These are phyloP conservation scores for Euphorbia corollata DNA, from an alignment of 441 rosid genomes.

Conservation along the genomic window DNA sequence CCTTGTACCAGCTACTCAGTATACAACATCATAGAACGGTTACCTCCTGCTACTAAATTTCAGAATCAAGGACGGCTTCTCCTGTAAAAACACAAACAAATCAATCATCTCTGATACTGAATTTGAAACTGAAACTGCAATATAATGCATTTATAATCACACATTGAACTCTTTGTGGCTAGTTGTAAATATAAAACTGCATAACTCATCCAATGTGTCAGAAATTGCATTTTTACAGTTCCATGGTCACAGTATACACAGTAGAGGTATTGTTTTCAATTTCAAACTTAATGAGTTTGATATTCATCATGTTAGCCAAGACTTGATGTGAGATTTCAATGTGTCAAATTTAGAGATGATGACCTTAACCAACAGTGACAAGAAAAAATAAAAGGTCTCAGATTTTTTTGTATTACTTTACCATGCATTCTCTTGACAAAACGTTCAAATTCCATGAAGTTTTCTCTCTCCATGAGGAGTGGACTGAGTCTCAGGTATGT, in stretches of 20 bases:
- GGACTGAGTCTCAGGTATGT: slow-evolving; percentile 69
- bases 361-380: background rate
- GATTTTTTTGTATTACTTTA: slow-evolving; percentile 21
- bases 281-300: no score
- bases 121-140: background rate
- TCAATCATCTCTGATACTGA: background rate
- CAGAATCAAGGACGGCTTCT: slow-evolving; percentile 40
- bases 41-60: slow-evolving; percentile 28
- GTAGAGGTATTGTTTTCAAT: no score
- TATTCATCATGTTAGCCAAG: background rate
- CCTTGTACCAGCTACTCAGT: slow-evolving; percentile 17
- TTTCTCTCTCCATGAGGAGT: slow-evolving; percentile 71
- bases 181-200: background rate
- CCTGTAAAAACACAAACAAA: slow-evolving; percentile 28
- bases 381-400: background rate
- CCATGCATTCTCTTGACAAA: slow-evolving; percentile 92
- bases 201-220: no score
- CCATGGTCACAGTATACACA: no score
- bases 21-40: slow-evolving; percentile 13
- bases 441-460: slow-evolving; percentile 64
- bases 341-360: background rate
- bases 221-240: no score
- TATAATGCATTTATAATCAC: background rate
- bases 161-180: background rate
- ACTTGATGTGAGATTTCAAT: background rate